Percentiles rank a stretch among this genome's conserved stretches.
phyloP scores from a whole-genome alignment of 176 grass and related monocot genomes.

The Eragrostis nindensis region DNA sequence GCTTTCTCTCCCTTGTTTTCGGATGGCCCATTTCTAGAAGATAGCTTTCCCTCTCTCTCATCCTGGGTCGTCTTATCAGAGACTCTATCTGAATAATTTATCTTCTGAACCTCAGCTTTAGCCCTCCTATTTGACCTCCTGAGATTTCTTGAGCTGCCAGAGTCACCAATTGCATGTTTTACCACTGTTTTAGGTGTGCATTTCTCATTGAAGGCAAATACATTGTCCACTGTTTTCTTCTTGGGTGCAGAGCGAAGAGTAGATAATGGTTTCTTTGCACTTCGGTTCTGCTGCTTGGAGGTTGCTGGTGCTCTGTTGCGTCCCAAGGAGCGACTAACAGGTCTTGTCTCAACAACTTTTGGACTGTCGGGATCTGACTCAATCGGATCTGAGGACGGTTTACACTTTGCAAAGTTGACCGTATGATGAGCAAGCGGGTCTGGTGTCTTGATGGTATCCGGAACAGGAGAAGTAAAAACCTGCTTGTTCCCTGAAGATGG shows the following conservation, averaged over 20 bases:
- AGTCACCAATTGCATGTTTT: slow-evolving; percentile 43
- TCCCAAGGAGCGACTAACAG: slow-evolving; percentile 58
- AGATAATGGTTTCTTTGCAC: slow-evolving; percentile 70
- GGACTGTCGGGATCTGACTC: slow-evolving; percentile 80
- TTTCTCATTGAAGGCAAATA: slow-evolving; percentile 63
- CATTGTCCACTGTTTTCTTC: slow-evolving; percentile 47
- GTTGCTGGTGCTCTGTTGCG: slow-evolving; percentile 53
- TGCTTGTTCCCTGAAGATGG: slow-evolving; percentile 60
- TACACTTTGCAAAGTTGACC: slow-evolving; percentile 52
- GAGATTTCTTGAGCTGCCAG: slow-evolving; percentile 48
- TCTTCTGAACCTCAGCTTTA: slow-evolving; percentile 57
- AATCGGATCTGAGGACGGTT: slow-evolving; percentile 74
- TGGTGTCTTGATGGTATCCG: slow-evolving; percentile 58
- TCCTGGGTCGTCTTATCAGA: slow-evolving; percentile 49
- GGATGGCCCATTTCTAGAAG: slow-evolving; percentile 41
- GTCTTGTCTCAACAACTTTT: slow-evolving; percentile 65
- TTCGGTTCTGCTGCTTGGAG: slow-evolving; percentile 42
- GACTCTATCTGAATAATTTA: slow-evolving; percentile 54
- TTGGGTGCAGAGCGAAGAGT: slow-evolving; percentile 59
- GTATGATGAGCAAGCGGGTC: slow-evolving; percentile 52
- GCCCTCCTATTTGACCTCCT: slow-evolving; percentile 56
- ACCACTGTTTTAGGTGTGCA: slow-evolving; percentile 40
- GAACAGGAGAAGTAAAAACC: slow-evolving; percentile 45
- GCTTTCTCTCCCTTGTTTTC: slow-evolving; percentile 45
- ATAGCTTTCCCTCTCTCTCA: slow-evolving; percentile 37